Conservation (phyloP, 2,329 filamentous ascomycete species). For the Trichoderma polysporum region DNA sequence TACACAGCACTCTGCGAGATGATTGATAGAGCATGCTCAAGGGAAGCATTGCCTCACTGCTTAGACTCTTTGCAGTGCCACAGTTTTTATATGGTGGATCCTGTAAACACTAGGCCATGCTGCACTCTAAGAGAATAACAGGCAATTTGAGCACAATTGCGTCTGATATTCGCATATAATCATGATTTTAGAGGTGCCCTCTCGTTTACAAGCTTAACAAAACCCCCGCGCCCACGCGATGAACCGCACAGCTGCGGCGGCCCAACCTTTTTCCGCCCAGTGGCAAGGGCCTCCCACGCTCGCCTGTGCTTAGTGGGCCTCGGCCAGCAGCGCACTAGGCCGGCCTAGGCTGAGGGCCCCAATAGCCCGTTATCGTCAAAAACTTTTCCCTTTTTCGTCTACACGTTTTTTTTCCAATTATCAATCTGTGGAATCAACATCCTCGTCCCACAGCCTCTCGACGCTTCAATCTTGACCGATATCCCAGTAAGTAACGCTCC, state of each 20-base stretch:
- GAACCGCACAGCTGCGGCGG: background rate
- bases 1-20: too few species aligned
- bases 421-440: conserved; percentile 21
- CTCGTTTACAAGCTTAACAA: background rate
- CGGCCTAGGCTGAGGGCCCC: conserved; percentile 26
- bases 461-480: conserved; percentile 26
- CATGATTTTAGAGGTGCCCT: too few species aligned
- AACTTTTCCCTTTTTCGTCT: conserved; percentile 29
- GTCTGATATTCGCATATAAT: background rate
- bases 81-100: too few species aligned
- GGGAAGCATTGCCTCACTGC: too few species aligned
- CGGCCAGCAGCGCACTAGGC: conserved; percentile 20
- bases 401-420: conserved; percentile 23
- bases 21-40: too few species aligned
- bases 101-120: background rate
- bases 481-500: conserved; percentile 1
- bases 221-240: background rate
- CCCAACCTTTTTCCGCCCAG: conserved; percentile 14
- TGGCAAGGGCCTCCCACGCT: conserved; percentile 15
- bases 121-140: background rate
- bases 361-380: conserved; percentile 26
- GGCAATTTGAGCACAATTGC: background rate
- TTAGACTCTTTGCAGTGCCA: too few species aligned
- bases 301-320: conserved; percentile 16
- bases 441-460: conserved; percentile 10